Base-by-base conservation (phyloP, 2,329 filamentous ascomycete genomes). In the Elsinoe batatas region DNA sequence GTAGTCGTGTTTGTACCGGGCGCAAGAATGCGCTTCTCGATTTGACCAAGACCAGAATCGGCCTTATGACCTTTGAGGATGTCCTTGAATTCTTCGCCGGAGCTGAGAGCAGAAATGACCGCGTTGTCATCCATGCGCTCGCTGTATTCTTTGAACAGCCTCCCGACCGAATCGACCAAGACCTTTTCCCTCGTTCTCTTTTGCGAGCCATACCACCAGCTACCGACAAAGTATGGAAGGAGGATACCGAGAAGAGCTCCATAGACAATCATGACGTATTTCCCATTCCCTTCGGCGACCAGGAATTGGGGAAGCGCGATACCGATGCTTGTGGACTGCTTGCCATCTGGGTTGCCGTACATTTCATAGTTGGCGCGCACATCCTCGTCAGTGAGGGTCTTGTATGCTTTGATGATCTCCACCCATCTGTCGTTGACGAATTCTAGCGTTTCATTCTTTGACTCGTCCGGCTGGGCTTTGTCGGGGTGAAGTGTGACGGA, bases 131-230 rank as follows among this genome's bases (percentile, higher is more conserved):
- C 83, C 60, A 93, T 86, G 60, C 83, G 81, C 55, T 95, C 91
- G 61, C 88, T 83, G 72, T 94, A 98, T 67, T 95, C 89, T 64
- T 84, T 85, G 79, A 98, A 97, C 57, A 98, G 80, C 62, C 89
- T 91, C 70, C 94, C 94, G 63, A 94, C 91, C 71, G 88, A 96
- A 68, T 93, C 88, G 68, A 96, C 85, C 56, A 95, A 78, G 22
- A 97, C 87, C 63, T 88, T 89, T 71, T 98, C 94, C 74, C 91
- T 94, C 36, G 93, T 97, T 71, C 88, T 82, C 64, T 85, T 82
- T 71, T 95, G 91, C 33, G 89, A 94, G 58, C 94, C 93, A 68
- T 98, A 98, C 93, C 93, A 98, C 93, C 93, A 98, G 58, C 87
- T 90, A 47, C 93, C 93, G 56, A 98, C 91, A 47, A 93, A 77